A percentile compares a stretch with the other conserved stretches of the same genome.
These are phyloP conservation scores for Wallacemonas collosoma DNA, from an alignment of 208 protist species.

Conservation along the genomic window DNA sequence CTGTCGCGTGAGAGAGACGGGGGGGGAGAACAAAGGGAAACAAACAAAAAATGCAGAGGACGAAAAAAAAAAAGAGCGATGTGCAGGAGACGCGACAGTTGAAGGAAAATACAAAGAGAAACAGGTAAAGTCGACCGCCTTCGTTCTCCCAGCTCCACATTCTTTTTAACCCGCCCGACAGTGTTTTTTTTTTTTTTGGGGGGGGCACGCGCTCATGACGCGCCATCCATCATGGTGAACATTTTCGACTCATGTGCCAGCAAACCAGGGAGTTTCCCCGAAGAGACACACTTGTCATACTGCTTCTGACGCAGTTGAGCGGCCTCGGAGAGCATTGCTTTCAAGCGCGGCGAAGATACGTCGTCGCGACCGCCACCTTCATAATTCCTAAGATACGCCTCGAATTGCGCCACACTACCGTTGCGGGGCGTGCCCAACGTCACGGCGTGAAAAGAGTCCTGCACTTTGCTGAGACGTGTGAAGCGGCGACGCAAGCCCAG, in stretches of 20 bases:
- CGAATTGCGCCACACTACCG: constrained; percentile 37
- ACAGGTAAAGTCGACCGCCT: too few species aligned
- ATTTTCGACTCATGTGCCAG: constrained; percentile 32
- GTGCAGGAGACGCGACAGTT: not conserved
- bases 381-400: constrained; percentile 18
- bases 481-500: constrained; percentile 10
- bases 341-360: constrained; percentile 8
- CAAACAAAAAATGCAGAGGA: too few species aligned
- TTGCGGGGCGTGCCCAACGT: constrained; percentile 30
- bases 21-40: too few species aligned
- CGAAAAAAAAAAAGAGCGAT: constrained; percentile 14
- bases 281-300: not conserved
- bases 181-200: not conserved
- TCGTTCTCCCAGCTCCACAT: too few species aligned
- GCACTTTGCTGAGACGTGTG: constrained; percentile 7
- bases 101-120: too few species aligned
- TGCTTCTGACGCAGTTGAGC: constrained; percentile 25
- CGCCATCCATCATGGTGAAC: constrained; percentile 27
- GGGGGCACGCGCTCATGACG: too few species aligned
- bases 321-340: constrained; percentile 35
- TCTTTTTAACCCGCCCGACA: not conserved
- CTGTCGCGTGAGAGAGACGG: too few species aligned
- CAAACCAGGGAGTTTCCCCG: constrained; percentile 17
- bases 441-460: constrained; percentile 17
- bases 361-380: not conserved